Evolutionary conservation across 192 early-diverging fungal species (phyloP), one percentile per base, ranked within the genome.

Genomic region (Jimgerdemannia flammicorona): DNA sequence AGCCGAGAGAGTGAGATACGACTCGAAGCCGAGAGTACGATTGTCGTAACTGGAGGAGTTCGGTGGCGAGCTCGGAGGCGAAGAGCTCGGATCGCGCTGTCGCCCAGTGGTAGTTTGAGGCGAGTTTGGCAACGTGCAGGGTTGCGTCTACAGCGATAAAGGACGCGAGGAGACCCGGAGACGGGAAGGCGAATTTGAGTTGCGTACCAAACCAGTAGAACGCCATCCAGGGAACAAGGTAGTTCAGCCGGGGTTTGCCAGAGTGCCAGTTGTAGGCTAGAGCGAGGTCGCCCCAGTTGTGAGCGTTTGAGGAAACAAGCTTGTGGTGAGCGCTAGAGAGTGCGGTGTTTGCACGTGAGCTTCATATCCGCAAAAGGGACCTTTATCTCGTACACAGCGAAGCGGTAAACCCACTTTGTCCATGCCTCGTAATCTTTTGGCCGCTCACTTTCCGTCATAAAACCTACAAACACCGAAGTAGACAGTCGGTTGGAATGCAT

Each of bases 1-100:
- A 83, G 3, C 81, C 81, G 11, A 83, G 43, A 3, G 78, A 79
- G 67, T 83, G 81, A 0, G 74, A 75, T 4, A 83, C 78, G 10
- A 83, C 75, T 18, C 81, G 70, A 3, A 83, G 41, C n/a, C 74
- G 64, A 10, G 76, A 73, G 40, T 83, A 64, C 64, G 74, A 69
- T 14, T 70, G 64, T 44, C 81, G 73, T 4, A 83, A 64, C 65
- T 73, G 64, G 19, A 77, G 44, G 4, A 83, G 43, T 1, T 40
- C 67, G 19, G 19, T 18, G 67, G 67, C 19, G 40, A 68, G 67
- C 40, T 68, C 67, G 9, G 67, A 68, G 40, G 67, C 67, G 67
- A 40, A 68, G 9, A 40, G 29, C 29, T 41, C 40, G 40, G 67
- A 68, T 6, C 67, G 67, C 19, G 6, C 7, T 20, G 19, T 1